Base-by-base conservation (phyloP, 2,329 filamentous ascomycete species). In the Aspergillus bombycis region DNA sequence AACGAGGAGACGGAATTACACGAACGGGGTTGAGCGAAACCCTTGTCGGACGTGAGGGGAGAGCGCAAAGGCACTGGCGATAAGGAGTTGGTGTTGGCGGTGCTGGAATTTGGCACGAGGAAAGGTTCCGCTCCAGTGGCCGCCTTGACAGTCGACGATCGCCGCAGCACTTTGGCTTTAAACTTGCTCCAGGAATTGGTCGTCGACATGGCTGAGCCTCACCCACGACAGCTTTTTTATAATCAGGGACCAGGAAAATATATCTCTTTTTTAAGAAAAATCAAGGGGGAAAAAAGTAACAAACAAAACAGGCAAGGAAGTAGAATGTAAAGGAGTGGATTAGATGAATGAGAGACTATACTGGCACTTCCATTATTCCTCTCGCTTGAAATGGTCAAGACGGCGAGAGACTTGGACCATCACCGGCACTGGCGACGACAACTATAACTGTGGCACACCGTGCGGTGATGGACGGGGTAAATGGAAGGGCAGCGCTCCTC, bases 151-250 rank as follows among this genome's bases (percentile, higher is more conserved):
- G 70, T 72, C 38, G 77, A 77, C 65, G 76, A 75, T 72, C 75
- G 75, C 62, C 76, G 75, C 64, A 78, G 69, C 63, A 78, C 71
- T 66, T 75, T 77, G 43, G 74, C 71, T 66, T 76, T 76, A 58
- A 75, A 63, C 61, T 76, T 70, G 68, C 73, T 72, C 68, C 76
- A 77, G 38, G 76, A 70, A 53, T 74, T 68, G 65, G 77, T 74
- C 38, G 72, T 68, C 74, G 76, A 76, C 53, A 63, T 75, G 19
- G 48, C n/a, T 32, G 16, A 34, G 16, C 48, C 48, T 6, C 48
- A 52, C 32, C 48, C 28, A 52, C 28, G 9, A 52, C 9, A 30
- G 16, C 28, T 52, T 52, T 52, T 5, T 52, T 32, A 34, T 9
- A 32, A 52, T 21, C 28, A 52, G 48, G 26, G 38, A 41, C 38